Evolutionary conservation across 176 grass and related monocot genomes (phyloP).

Genomic region (Otatea glauca): DNA sequence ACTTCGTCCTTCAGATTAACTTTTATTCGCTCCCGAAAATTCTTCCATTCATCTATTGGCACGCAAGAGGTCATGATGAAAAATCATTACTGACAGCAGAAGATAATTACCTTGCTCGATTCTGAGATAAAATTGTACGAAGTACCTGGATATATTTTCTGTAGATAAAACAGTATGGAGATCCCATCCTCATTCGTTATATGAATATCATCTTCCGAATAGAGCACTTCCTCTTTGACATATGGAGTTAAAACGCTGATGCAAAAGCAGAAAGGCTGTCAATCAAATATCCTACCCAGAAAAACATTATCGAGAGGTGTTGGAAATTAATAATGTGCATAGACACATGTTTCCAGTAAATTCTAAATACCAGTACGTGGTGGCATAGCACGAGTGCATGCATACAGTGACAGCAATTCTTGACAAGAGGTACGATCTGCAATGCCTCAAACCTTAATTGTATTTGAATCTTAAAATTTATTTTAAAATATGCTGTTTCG

Average conservation of each 20-base stretch:
- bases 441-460: too few relatives aligned
- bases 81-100: conserved; percentile 33
- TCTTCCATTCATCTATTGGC: conserved; percentile 79
- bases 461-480: too few relatives aligned
- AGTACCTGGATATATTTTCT: conserved; percentile 91
- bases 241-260: conserved; percentile 97
- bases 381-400: too few relatives aligned
- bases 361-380: too few relatives aligned
- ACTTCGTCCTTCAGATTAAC: conserved; percentile 37
- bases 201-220: conserved; percentile 60
- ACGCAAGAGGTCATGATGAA: conserved; percentile 21
- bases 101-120: background rate
- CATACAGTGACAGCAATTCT: too few relatives aligned
- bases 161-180: conserved; percentile 88
- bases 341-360: too few relatives aligned
- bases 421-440: too few relatives aligned
- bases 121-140: background rate
- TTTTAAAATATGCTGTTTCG: too few relatives aligned
- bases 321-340: too few relatives aligned
- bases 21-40: conserved; percentile 58
- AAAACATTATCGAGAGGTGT: conserved; percentile 12
- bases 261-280: conserved; percentile 32
- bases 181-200: conserved; percentile 87
- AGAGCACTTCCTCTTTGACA: conserved; percentile 88
- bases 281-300: background rate